These are phyloP conservation scores for Phaffia tasmanica DNA, from an alignment of 768 basidiomycete species.

Conservation along the genomic window DNA sequence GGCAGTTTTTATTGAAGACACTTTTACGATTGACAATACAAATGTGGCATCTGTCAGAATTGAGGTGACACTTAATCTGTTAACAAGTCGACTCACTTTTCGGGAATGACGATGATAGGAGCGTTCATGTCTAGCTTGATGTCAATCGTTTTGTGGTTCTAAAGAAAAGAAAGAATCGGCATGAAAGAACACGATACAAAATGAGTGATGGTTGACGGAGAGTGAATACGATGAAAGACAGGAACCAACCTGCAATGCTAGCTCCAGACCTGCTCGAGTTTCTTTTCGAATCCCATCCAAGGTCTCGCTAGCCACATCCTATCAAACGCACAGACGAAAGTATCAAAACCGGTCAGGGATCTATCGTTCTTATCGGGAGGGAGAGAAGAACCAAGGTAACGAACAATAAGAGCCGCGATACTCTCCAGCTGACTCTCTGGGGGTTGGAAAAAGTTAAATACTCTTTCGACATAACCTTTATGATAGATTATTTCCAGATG, in stretches of 20 bases:
- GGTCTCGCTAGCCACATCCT: constrained; percentile 86
- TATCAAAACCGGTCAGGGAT: not conserved
- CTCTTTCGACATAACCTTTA: constrained; percentile 79
- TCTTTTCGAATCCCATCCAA: constrained; percentile 87
- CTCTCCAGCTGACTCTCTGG: constrained; percentile 91
- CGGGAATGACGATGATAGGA: constrained; percentile 91
- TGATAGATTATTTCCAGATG: constrained; percentile 98
- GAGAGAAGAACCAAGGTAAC: constrained; percentile 32
- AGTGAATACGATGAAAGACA: not conserved
- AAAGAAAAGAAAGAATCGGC: not conserved
- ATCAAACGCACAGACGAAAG: not conserved
- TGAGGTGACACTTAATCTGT: not conserved
- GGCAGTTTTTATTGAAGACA: constrained; percentile 62
- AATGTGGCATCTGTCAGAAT: not conserved
- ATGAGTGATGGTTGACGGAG: constrained; percentile 54
- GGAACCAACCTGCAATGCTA: constrained; percentile 54
- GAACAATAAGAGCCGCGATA: constrained; percentile 76
- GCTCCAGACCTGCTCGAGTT: constrained; percentile 85
- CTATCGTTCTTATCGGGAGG: not conserved
- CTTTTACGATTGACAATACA: constrained; percentile 39
- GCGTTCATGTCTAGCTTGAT: constrained; percentile 94
- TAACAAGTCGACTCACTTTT: constrained; percentile 50
- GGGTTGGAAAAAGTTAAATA: constrained; percentile 83
- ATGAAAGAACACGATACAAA: not conserved
- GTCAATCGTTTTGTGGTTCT: constrained; percentile 55